Conservation (phyloP, 1,284 basidiomycete genomes). For the Golubevia pallescens region DNA sequence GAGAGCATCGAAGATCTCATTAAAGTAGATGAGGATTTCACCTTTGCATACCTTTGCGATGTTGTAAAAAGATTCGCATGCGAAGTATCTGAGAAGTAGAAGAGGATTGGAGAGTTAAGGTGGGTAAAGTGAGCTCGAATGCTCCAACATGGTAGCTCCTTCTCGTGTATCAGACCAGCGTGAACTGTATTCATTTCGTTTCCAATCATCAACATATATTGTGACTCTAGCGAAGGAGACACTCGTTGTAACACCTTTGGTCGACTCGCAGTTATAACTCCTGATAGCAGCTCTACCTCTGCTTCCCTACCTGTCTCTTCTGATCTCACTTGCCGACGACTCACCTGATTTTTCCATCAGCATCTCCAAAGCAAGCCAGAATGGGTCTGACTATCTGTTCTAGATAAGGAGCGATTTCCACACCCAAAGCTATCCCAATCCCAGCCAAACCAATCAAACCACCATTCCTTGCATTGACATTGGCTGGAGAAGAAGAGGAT, state of each 20-base stretch:
- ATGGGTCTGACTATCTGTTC: slow-evolving; percentile 88
- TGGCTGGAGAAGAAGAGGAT: slow-evolving; percentile 29
- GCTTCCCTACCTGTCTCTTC: not conserved
- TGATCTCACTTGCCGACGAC: not conserved
- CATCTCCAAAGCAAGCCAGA: slow-evolving; percentile 90
- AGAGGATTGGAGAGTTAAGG: not conserved
- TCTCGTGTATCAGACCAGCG: no score
- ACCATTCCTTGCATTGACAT: slow-evolving; percentile 82
- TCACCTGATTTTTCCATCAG: slow-evolving; percentile 85
- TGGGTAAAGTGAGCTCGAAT: not conserved
- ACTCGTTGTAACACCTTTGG: no score
- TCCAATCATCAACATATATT: no score
- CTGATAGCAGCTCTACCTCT: not conserved
- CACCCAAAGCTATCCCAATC: slow-evolving; percentile 90
- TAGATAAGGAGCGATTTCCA: slow-evolving; percentile 91
- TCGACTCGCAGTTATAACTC: no score
- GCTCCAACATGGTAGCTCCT: not conserved
- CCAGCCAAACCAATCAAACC: slow-evolving; percentile 95
- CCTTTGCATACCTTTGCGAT: slow-evolving; percentile 95
- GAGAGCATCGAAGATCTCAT: slow-evolving; percentile 95
- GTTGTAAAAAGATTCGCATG: slow-evolving; percentile 97
- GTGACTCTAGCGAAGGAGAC: no score
- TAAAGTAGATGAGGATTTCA: slow-evolving; percentile 95
- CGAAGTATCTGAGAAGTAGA: slow-evolving; percentile 73
- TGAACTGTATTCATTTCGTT: no score